Conservation (phyloP, 805 yeast genomes). For the Spathaspora sp. region DNA sequence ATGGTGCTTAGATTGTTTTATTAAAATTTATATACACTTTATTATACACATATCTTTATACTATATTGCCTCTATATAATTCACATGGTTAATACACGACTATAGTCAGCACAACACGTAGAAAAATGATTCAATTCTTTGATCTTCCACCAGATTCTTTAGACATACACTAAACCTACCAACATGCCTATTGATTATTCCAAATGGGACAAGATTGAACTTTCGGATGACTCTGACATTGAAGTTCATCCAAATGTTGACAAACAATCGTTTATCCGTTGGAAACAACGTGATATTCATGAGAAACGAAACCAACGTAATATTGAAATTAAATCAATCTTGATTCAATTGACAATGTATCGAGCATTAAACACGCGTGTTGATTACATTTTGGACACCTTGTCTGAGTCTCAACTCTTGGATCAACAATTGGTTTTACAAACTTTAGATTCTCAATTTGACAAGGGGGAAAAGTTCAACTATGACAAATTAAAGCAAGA, state of each 20-base stretch:
- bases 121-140: neutral
- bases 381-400: conserved; percentile 50
- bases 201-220: conserved; percentile 95
- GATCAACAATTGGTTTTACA: conserved; percentile 27
- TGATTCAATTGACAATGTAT: conserved; percentile 80
- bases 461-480: conserved; percentile 55
- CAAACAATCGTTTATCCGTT: conserved; percentile 82
- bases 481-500: conserved; percentile 29
- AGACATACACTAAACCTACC: neutral
- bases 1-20: conserved; percentile 3
- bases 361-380: conserved; percentile 69
- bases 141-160: neutral
- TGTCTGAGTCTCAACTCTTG: conserved; percentile 33
- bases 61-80: too few species aligned
- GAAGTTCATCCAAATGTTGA: conserved; percentile 99
- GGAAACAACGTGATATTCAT: conserved; percentile 98
- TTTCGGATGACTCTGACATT: conserved; percentile 94
- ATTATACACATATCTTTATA: too few species aligned
- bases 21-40: too few species aligned
- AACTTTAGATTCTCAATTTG: conserved; percentile 50
- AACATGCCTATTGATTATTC: conserved; percentile 88
- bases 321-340: conserved; percentile 70
- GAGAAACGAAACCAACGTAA: conserved; percentile 83
- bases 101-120: too few species aligned
- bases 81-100: too few species aligned